These are phyloP conservation scores for Coniochaeta ligniaria DNA, from an alignment of 2,329 filamentous ascomycete species.

Conservation along the genomic window DNA sequence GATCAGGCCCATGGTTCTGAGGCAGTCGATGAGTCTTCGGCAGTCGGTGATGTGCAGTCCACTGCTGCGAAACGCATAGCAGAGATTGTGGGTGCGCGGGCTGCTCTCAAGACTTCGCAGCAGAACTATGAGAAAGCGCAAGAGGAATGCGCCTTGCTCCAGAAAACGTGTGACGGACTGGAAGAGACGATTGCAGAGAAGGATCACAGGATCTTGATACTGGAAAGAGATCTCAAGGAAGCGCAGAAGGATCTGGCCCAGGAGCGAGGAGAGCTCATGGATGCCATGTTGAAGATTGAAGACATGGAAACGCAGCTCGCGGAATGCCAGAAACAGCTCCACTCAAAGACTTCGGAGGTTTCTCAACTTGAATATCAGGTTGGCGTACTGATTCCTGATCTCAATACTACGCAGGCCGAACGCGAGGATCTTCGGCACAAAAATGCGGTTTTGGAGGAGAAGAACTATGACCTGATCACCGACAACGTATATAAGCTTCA, in stretches of 20 bases:
- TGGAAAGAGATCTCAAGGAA: not conserved
- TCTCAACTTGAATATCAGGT: not conserved
- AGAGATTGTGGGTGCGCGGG: not conserved
- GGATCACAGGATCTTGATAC: not conserved
- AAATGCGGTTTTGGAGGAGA: not conserved
- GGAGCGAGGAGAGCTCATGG: not conserved
- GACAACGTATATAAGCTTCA: not conserved
- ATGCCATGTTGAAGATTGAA: not conserved
- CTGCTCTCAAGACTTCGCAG: not conserved
- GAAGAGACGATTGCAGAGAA: not conserved
- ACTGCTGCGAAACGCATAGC: not conserved
- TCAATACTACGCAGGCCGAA: not conserved
- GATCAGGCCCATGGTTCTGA: not conserved
- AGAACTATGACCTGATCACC: not conserved
- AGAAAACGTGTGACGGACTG: not conserved
- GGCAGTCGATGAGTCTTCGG: not conserved
- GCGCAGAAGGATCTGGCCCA: not conserved
- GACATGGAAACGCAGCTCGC: not conserved
- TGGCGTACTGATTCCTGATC: not conserved
- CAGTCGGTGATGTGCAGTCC: not conserved
- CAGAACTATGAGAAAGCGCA: not conserved
- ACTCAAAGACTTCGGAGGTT: not conserved
- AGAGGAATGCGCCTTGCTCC: not conserved
- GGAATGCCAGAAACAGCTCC: not conserved
- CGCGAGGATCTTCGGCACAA: not conserved